Evolutionary conservation across 2,329 filamentous ascomycete species (phyloP).

Genomic region (Onygena corvina): DNA sequence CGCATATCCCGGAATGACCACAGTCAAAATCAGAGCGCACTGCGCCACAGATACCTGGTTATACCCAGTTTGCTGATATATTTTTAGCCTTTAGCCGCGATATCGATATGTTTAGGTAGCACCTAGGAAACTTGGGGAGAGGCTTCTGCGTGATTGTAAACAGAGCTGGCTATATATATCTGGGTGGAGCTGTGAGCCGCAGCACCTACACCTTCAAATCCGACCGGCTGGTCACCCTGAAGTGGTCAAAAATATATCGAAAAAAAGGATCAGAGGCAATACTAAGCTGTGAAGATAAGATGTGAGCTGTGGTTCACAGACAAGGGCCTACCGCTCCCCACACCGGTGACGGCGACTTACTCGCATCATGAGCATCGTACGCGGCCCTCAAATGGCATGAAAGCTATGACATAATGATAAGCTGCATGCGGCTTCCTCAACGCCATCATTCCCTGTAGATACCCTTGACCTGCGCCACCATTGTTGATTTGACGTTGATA

Average conservation of each 20-base stretch:
- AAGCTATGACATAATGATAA: not conserved
- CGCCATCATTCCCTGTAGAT: too few relatives aligned
- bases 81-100: conserved; percentile 6
- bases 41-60: conserved; percentile 1
- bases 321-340: not conserved
- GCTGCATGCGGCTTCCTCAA: not conserved
- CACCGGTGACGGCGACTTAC: not conserved
- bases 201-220: not conserved
- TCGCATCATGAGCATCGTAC: not conserved
- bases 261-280: not conserved
- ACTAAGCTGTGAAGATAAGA: not conserved
- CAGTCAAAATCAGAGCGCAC: too few relatives aligned
- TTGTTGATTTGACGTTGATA: too few relatives aligned
- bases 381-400: not conserved
- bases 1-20: too few relatives aligned
- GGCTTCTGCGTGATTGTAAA: not conserved
- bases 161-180: not conserved
- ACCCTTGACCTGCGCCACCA: too few relatives aligned
- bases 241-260: too few relatives aligned
- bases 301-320: not conserved
- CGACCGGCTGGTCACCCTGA: not conserved
- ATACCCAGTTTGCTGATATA: not conserved
- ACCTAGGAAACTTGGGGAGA: not conserved
- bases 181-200: conserved; percentile 4
- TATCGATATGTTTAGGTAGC: not conserved